Conservation (phyloP, 202 grass and related monocot genomes). For the Zizania palustris region DNA sequence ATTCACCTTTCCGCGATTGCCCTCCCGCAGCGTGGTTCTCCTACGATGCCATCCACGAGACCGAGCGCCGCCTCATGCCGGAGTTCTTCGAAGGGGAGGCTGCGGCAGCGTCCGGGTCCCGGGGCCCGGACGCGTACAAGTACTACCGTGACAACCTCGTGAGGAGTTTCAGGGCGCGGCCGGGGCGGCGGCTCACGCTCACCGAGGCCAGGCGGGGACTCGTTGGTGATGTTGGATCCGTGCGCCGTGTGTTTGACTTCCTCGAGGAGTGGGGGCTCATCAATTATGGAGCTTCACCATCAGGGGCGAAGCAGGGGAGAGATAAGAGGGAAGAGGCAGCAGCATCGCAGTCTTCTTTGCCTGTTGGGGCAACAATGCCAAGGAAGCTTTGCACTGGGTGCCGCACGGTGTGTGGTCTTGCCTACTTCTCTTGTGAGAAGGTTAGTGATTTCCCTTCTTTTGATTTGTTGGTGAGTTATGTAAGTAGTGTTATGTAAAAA, state of each 20-base stretch:
- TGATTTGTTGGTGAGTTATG: constrained; percentile 15
- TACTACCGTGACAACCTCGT: constrained; percentile 83
- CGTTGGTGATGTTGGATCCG: constrained; percentile 70
- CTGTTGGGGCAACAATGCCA: constrained; percentile 32
- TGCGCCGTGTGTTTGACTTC: constrained; percentile 87
- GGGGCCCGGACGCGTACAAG: constrained; percentile 77
- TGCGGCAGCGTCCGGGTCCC: constrained; percentile 44
- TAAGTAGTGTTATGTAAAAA: neutral
- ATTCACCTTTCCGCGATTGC: neutral
- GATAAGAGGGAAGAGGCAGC: constrained; percentile 52
- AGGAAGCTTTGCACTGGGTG: constrained; percentile 81
- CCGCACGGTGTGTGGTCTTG: constrained; percentile 65
- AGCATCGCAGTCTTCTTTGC: constrained; percentile 7
- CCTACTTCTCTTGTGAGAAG: constrained; percentile 86
- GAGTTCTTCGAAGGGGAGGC: constrained; percentile 83
- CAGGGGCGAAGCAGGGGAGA: constrained; percentile 55
- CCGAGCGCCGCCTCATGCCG: constrained; percentile 77
- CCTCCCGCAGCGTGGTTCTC: constrained; percentile 89
- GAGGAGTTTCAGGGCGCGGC: constrained; percentile 62
- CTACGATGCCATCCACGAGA: constrained; percentile 74
- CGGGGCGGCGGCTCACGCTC: constrained; percentile 72
- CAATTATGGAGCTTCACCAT: constrained; percentile 62
- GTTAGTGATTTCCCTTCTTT: constrained; percentile 46
- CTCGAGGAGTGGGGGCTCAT: constrained; percentile 96
- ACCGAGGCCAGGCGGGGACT: constrained; percentile 72